These are phyloP conservation scores for Groenewaldozyma auringiensis DNA, from an alignment of 1,139 yeast genomes.

Conservation along the genomic window DNA sequence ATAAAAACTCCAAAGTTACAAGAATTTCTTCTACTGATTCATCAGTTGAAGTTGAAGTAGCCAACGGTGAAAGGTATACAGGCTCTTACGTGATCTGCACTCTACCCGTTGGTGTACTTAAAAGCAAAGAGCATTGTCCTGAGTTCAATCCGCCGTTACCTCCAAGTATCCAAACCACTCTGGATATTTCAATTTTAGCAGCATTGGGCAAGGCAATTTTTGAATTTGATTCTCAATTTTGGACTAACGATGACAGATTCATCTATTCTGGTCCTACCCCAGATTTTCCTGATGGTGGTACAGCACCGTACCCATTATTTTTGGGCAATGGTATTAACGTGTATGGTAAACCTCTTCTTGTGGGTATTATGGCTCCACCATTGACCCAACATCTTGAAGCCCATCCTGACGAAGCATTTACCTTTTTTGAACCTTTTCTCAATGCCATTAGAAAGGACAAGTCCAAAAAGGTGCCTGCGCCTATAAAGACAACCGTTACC, in stretches of 20 bases:
- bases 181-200: conserved; percentile 53
- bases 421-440: conserved; percentile 38
- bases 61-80: conserved; percentile 22
- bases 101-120: conserved; percentile 61
- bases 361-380: conserved; percentile 62
- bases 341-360: conserved; percentile 41
- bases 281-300: conserved; percentile 20
- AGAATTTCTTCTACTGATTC: conserved; percentile 28
- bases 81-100: conserved; percentile 54
- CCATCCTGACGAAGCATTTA: conserved; percentile 37
- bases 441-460: conserved; percentile 21
- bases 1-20: conserved; percentile 40
- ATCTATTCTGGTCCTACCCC: conserved; percentile 29
- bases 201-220: conserved; percentile 70
- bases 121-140: conserved; percentile 25
- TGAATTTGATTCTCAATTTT: conserved; percentile 60
- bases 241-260: conserved; percentile 54
- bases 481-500: conserved; percentile 48
- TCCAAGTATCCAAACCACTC: conserved; percentile 35
- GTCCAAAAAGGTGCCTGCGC: conserved; percentile 33
- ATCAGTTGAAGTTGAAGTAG: conserved; percentile 22
- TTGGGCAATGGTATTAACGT: conserved; percentile 38
- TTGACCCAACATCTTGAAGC: conserved; percentile 48
- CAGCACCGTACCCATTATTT: conserved; percentile 41
- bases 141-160: conserved; percentile 58